phyloP scores from a whole-genome alignment of 1,284 basidiomycete genomes.

The Irpex rosettiformis region DNA sequence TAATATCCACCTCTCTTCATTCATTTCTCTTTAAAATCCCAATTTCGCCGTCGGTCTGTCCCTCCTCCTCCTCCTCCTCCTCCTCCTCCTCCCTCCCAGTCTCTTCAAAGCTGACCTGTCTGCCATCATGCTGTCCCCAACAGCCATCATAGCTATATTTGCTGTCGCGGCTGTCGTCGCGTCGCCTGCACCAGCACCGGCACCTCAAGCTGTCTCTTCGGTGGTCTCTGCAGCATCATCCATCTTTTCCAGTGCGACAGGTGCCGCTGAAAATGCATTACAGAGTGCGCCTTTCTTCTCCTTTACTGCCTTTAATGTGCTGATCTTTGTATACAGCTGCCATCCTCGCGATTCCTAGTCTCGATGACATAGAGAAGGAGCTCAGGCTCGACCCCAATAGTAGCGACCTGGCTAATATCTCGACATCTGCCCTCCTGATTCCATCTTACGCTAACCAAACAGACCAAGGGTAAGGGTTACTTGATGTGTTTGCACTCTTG shows the following conservation, averaged over 20 bases:
- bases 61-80: too few relatives aligned
- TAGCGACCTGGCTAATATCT: conserved; percentile 20
- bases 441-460: conserved; percentile 25
- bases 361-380: conserved; percentile 25
- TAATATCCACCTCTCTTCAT: not conserved
- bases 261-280: conserved; percentile 21
- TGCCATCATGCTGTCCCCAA: not conserved
- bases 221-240: conserved; percentile 13
- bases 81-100: too few relatives aligned
- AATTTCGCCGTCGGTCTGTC: not conserved
- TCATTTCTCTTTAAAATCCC: conserved; percentile 1
- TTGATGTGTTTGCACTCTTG: not conserved
- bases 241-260: conserved; percentile 20
- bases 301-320: not conserved
- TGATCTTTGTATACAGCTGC: conserved; percentile 11
- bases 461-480: conserved; percentile 14
- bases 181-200: conserved; percentile 16
- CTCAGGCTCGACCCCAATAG: conserved; percentile 16
- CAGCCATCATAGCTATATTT: not conserved
- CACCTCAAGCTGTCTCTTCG: conserved; percentile 17
- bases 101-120: not conserved
- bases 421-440: conserved; percentile 22
- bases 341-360: conserved; percentile 22
- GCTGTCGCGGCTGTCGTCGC: conserved; percentile 7
- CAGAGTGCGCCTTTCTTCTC: conserved; percentile 15